Base-by-base conservation (phyloP, 2,329 filamentous ascomycete genomes). In the Lasiodiplodia sp. region DNA sequence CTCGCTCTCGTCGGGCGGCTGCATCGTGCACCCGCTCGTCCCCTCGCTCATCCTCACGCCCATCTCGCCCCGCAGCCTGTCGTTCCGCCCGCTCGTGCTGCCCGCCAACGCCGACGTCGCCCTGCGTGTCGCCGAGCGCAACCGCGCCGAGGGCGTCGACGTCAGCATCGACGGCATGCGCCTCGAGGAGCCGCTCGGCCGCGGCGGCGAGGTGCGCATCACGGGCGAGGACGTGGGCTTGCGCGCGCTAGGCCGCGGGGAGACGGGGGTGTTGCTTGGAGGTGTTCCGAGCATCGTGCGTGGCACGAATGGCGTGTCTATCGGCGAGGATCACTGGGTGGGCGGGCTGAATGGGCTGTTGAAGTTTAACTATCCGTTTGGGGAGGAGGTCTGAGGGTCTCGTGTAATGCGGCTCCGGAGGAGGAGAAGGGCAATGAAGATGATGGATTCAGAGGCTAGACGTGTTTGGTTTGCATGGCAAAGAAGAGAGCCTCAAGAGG, bases 321-420 rank as follows among this genome's bases (percentile, higher is more conserved):
- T 86, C 73, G 84, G 85, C 28, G 93, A 97, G 75, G 95, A 98
- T 79, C 93, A 95, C 21, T 99, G 96, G 96, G 95, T 99, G 2
- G 95, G 95, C 0, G 95, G 96, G 0, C 81, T 99, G 76, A 99
- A 97, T 77, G 93, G 93, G 11, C 78, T 98, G 75, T 82, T 99
- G 73, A 99, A 99, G 83, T 99, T 98, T 79, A 99, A 99, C 79
- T 93, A 97, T 81, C 94, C 95, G 0, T 98, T 98, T 84, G 96
- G 96, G 0, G 91, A 91, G 74, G 67, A 44, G 18, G 44, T 67
- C 4, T 67, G 38, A 67, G 14, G 14, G 3, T 23, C n/a, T n/a
- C n/a, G n/a, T n/a, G n/a, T n/a, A 34, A 34, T 34, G 31, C 31
- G 31, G 31, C 7, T 34, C 31, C 31, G 31, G 31, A 21, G 14